These are phyloP conservation scores for Pseudisothecium myosuroides DNA, from an alignment of 225 moss, liverwort and hornwort species.

Conservation along the genomic window DNA sequence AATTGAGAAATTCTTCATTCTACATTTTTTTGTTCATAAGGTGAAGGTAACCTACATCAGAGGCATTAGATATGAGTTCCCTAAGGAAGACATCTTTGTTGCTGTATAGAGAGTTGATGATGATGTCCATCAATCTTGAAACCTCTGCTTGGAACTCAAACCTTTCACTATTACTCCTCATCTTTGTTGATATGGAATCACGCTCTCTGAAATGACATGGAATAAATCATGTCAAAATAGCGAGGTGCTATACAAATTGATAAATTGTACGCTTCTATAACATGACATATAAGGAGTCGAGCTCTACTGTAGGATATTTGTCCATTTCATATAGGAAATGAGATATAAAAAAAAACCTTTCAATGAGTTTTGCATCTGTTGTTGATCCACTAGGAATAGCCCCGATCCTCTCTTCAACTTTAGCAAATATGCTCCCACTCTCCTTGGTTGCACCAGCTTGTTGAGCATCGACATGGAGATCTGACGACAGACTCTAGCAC, in stretches of 20 bases:
- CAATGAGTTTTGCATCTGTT: constrained; percentile 14
- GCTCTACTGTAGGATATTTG: not conserved
- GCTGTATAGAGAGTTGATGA: constrained; percentile 77
- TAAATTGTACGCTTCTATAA: not conserved
- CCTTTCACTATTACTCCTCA: constrained; percentile 48
- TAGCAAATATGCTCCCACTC: not conserved
- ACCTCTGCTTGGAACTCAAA: constrained; percentile 84
- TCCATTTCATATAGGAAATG: not conserved
- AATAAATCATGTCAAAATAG: not conserved
- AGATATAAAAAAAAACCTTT: not conserved
- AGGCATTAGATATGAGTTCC: constrained; percentile 89
- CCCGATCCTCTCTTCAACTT: constrained; percentile 20
- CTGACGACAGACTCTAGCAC: not conserved
- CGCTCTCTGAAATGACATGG: constrained; percentile 17
- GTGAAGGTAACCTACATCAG: constrained; percentile 38
- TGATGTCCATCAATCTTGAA: constrained; percentile 84
- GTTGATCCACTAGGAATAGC: constrained; percentile 23
- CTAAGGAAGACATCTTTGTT: constrained; percentile 74
- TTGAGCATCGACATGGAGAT: constrained; percentile 1
- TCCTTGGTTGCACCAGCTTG: not conserved
- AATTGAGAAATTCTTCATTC: not conserved
- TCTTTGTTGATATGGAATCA: constrained; percentile 40
- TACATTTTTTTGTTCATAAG: not conserved
- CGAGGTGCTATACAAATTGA: not conserved
- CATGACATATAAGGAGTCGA: not conserved